Evolutionary conservation across 2,329 filamentous ascomycete species (phyloP).

Genomic region (Emericellopsis cladophorae): DNA sequence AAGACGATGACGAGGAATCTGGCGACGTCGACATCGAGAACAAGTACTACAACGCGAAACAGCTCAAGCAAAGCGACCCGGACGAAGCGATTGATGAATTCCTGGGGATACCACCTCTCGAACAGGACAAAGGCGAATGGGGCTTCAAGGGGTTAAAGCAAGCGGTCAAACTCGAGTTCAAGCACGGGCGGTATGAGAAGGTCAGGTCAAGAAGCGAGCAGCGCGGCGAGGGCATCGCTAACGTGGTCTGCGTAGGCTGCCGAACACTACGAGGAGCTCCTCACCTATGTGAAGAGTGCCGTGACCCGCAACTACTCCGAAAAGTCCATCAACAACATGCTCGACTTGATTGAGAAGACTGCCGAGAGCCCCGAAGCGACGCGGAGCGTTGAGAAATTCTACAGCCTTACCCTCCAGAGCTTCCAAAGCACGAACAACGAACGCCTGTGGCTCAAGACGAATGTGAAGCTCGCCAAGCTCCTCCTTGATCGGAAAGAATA

Average conservation of each 20-base stretch:
- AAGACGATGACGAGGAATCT: conserved; percentile 74
- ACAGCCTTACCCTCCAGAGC: conserved; percentile 81
- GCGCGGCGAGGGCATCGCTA: background rate
- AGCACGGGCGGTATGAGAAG: conserved; percentile 75
- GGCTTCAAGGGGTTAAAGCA: conserved; percentile 98
- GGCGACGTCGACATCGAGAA: conserved; percentile 95
- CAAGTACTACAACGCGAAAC: conserved; percentile 99
- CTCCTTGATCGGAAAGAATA: conserved; percentile 91
- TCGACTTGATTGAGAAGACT: conserved; percentile 95
- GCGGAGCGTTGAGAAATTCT: conserved; percentile 86
- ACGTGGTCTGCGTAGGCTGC: conserved; percentile 49
- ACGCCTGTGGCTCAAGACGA: conserved; percentile 93
- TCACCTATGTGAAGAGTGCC: conserved; percentile 94
- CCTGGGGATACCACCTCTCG: conserved; percentile 70
- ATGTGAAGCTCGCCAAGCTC: conserved; percentile 88
- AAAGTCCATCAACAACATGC: conserved; percentile 98
- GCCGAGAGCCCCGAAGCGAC: conserved; percentile 54
- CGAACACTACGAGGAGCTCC: conserved; percentile 84
- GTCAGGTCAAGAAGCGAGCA: conserved; percentile 26
- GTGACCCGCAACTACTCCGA: conserved; percentile 98
- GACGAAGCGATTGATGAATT: conserved; percentile 88
- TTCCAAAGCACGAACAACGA: conserved; percentile 98
- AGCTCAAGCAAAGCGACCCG: conserved; percentile 78
- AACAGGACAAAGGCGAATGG: conserved; percentile 93
- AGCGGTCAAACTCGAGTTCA: conserved; percentile 94